Base-by-base conservation (phyloP, 2,329 filamentous ascomycete genomes). In the Phyllosticta citriasiana region DNA sequence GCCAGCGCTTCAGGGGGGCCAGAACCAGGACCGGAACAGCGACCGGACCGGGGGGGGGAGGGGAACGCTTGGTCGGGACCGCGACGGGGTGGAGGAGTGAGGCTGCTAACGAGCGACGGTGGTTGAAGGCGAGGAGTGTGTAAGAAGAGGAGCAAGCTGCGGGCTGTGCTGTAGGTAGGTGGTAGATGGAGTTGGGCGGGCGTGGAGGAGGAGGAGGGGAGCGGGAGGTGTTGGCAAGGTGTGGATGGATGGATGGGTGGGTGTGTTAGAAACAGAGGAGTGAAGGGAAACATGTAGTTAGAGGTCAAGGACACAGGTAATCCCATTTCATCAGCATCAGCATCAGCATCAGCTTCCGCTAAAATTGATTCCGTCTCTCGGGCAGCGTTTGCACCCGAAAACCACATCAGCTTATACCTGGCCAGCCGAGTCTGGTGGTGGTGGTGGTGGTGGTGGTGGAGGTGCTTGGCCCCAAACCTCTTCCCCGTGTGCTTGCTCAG, bases 31-130 rank as follows among this genome's bases (percentile, higher is more conserved):
- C 47, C 55, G 55, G 58, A 53, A 56, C 58, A 40, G 58, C 53
- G 53, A 40, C 58, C 53, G 62, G 56, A 64, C 64, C 19, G 19
- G 19, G 19, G 63, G 64, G 65, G 60, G 57, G 50, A 53, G 51
- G 60, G 60, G 62, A 65, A 63, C 22, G 64, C 62, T 64, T 63
- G 26, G 62, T 53, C 47, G 64, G 52, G 60, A 47, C 19, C 1
- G 19, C 19, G 16, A 40, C 9, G 40, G n/a, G 55, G 59, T 60
- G 63, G 59, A 51, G 60, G 63, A 50, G 57, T 63, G 61, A 40
- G 64, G 57, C 35, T 35, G 53, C n/a, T 57, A 47, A 57, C 54
- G 51, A 27, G 55, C 35, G 57, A 55, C 57, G 30, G 24, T 25
- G 54, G 52, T 27, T 51, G 52, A 2, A 52, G 54, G 59, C 53